These are phyloP conservation scores for Talaromyces sp. DNA, from an alignment of 2,329 filamentous ascomycete genomes.

Conservation along the genomic window DNA sequence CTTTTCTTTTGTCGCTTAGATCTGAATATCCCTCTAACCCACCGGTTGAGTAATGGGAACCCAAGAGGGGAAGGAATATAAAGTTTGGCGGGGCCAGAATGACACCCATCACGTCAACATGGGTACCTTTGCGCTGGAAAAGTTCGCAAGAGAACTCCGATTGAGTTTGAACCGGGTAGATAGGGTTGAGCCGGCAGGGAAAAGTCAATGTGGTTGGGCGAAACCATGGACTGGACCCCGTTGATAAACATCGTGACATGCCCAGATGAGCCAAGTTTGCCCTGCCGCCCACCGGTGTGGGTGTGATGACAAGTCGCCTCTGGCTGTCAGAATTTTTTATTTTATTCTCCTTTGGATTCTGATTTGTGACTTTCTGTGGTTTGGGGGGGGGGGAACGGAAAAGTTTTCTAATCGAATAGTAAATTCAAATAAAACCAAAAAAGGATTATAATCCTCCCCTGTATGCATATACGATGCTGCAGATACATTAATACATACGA, in stretches of 20 bases:
- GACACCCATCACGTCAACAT: neutral
- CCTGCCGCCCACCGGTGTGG: neutral
- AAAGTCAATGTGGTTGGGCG: conserved; percentile 16
- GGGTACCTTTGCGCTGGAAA: conserved; percentile 13
- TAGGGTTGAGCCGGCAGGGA: conserved; percentile 21
- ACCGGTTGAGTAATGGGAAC: neutral
- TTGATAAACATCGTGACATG: conserved; percentile 5
- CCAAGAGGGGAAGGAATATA: neutral
- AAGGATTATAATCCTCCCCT: neutral
- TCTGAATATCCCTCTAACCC: neutral
- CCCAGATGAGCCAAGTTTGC: conserved; percentile 4
- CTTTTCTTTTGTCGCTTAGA: neutral
- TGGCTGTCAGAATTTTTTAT: conserved; percentile 6
- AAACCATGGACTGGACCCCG: neutral
- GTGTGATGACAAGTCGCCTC: neutral
- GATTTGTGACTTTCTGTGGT: no score
- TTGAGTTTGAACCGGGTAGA: conserved; percentile 27
- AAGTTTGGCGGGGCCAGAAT: neutral
- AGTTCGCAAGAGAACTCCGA: conserved; percentile 15
- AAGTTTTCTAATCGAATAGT: no score
- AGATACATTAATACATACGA: no score
- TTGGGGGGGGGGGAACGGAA: no score
- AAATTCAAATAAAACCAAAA: no score
- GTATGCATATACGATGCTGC: neutral
- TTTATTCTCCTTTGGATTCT: no score